Evolutionary conservation across 2,329 filamentous ascomycete species (phyloP), one percentile per base, ranked within the genome.

Genomic region (Fonsecaea multimorphosa): DNA sequence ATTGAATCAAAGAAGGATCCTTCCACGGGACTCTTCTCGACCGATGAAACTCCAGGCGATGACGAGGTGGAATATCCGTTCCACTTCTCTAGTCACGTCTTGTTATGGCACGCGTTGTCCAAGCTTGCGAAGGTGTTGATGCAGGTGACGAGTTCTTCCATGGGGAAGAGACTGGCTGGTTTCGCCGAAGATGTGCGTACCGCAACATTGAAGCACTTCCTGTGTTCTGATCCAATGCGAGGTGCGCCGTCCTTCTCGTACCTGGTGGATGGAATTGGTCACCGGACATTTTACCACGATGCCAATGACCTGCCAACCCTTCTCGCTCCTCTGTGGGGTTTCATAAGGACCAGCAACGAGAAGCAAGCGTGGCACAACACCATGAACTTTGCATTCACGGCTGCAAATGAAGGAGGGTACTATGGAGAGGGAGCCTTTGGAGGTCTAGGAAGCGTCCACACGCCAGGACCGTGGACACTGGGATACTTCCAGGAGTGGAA

Each of bases 291-390:
- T 36, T 66, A 66, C 38, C 64, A 66, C 54, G 64, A 66, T 46
- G 64, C 64, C 19, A 66, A 66, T 40, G 64, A 66, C 46, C 31
- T 66, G 51, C 64, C 64, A 5, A 66, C 64, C 5, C 59, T 66
- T 8, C 63, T 66, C 27, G 64, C 58, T 27, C 32, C 40, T 22
- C 8, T 27, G 6, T 66, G 64, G 64, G 64, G 59, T 22, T 66
- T 66, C 49, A 49, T 52, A 3, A 46, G 32, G 29, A 63, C 38
- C 9, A 54, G 57, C 12, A 36, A 52, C 19, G 53, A 66, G 40
- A 54, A 56, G 22, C 52, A 61, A 55, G 64, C 64, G 12, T 66
- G 64, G 64, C 58, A 66, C 38, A 58, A 55, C 52, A 66, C 64
- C 5, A 66, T 66, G 64, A 24, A 58, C 8, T 66, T 66, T 29